Percentiles rank a stretch among this genome's conserved stretches.
These are phyloP conservation scores for Coniochaeta pulveracea DNA, from an alignment of 2,329 filamentous ascomycete genomes.

Conservation along the genomic window DNA sequence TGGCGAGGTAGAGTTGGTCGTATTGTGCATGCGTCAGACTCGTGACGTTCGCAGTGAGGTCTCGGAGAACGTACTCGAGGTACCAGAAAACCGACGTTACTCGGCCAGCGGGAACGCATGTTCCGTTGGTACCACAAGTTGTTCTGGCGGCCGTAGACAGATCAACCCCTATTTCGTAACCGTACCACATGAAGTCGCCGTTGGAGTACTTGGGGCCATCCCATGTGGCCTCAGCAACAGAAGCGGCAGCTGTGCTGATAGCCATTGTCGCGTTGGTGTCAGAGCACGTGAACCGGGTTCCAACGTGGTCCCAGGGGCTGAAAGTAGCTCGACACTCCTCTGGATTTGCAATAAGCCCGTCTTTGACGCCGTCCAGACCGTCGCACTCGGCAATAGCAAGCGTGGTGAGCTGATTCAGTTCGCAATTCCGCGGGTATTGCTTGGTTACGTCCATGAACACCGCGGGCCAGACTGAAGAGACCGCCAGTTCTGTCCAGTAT, in stretches of 20 bases:
- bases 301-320: conserved; percentile 17
- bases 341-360: conserved; percentile 29
- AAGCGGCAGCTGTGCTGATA: no score
- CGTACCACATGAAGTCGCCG: no score
- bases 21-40: conserved; percentile 1
- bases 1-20: conserved; percentile 1
- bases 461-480: conserved; percentile 21
- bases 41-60: conserved; percentile 7
- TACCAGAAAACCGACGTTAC: no score
- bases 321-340: conserved; percentile 23
- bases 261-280: no score
- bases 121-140: background rate
- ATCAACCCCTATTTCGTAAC: no score
- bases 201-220: no score
- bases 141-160: conserved; percentile 6
- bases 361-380: conserved; percentile 26
- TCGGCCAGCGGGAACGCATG: background rate
- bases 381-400: conserved; percentile 32
- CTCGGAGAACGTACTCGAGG: conserved; percentile 7
- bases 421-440: conserved; percentile 11
- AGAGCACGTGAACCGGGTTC: conserved; percentile 6
- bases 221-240: no score
- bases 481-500: conserved; percentile 1
- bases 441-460: conserved; percentile 12
- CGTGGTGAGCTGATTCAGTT: conserved; percentile 16